Percentiles rank a stretch among this genome's conserved stretches.
These are phyloP conservation scores for Starmerella apicola DNA, from an alignment of 805 yeast genomes.

Conservation along the genomic window DNA sequence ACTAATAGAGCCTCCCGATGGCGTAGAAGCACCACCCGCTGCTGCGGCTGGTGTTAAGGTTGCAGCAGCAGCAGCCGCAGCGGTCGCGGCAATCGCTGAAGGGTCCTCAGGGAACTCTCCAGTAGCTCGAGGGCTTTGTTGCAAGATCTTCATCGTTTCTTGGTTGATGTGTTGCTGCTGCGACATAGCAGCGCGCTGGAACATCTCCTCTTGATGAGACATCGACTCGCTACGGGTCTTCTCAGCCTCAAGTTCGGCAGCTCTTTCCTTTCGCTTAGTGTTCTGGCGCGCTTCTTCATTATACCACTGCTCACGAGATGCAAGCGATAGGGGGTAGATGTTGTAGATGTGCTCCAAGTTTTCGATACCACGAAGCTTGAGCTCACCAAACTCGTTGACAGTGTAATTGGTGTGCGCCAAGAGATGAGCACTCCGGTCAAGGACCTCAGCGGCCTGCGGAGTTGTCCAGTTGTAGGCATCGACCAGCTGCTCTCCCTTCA, in stretches of 20 bases:
- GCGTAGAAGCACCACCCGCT: background rate
- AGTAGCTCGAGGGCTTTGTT: background rate
- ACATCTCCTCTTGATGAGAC: slow-evolving; percentile 22
- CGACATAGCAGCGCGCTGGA: background rate
- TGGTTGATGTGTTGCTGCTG: background rate
- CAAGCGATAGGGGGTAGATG: slow-evolving; percentile 55
- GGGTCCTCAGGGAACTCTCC: no score
- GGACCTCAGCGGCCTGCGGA: slow-evolving; percentile 12
- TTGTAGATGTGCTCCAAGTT: slow-evolving; percentile 78
- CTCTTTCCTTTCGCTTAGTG: background rate
- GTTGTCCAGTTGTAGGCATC: slow-evolving; percentile 12
- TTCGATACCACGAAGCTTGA: slow-evolving; percentile 85
- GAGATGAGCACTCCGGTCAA: slow-evolving; percentile 22
- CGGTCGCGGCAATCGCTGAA: no score
- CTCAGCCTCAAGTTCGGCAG: background rate
- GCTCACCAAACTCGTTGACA: slow-evolving; percentile 64
- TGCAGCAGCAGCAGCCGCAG: no score
- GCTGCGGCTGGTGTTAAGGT: no score
- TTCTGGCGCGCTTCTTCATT: slow-evolving; percentile 4
- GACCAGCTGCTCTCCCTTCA: slow-evolving; percentile 9
- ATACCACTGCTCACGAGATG: slow-evolving; percentile 36
- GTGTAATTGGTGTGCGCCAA: slow-evolving; percentile 59
- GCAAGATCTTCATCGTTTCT: background rate
- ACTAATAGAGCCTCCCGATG: background rate
- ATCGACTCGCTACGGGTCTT: background rate